Conservation (phyloP, 2,329 filamentous ascomycete species). For the Zymoseptoria passerinii region DNA sequence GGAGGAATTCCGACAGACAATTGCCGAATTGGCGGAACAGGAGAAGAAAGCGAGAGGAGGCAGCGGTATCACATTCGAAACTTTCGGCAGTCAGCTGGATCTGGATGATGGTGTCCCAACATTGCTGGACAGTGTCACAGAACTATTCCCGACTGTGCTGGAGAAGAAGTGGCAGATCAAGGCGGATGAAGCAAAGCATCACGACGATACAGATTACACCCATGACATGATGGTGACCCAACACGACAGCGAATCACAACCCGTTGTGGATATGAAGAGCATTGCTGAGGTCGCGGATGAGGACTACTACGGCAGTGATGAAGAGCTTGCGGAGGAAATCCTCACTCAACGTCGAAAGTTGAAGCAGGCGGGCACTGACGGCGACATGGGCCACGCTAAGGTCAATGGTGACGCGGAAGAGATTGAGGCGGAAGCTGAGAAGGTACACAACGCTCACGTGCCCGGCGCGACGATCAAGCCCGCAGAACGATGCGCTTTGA, state of each 20-base stretch:
- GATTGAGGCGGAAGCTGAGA: conserved; percentile 16
- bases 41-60: conserved; percentile 48
- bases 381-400: conserved; percentile 17
- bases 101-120: conserved; percentile 59
- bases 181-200: not conserved
- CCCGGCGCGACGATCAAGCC: conserved; percentile 5
- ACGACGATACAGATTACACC: not conserved
- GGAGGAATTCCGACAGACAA: conserved; percentile 63
- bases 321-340: conserved; percentile 31
- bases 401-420: conserved; percentile 10
- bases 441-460: conserved; percentile 7
- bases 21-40: conserved; percentile 54
- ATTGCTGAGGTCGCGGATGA: conserved; percentile 44
- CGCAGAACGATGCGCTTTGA: conserved; percentile 6
- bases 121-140: conserved; percentile 72
- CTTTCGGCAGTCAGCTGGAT: conserved; percentile 52
- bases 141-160: conserved; percentile 59
- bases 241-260: conserved; percentile 4
- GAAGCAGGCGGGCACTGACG: conserved; percentile 13
- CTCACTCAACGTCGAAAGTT: conserved; percentile 26
- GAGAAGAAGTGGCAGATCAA: conserved; percentile 6
- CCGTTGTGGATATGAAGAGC: conserved; percentile 58
- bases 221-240: not conserved
- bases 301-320: conserved; percentile 36
- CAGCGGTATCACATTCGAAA: conserved; percentile 50